Evolutionary conservation across 495 filamentous ascomycete species (phyloP), one percentile per base, ranked within the genome.

Genomic region (Pyrenula massariospora): DNA sequence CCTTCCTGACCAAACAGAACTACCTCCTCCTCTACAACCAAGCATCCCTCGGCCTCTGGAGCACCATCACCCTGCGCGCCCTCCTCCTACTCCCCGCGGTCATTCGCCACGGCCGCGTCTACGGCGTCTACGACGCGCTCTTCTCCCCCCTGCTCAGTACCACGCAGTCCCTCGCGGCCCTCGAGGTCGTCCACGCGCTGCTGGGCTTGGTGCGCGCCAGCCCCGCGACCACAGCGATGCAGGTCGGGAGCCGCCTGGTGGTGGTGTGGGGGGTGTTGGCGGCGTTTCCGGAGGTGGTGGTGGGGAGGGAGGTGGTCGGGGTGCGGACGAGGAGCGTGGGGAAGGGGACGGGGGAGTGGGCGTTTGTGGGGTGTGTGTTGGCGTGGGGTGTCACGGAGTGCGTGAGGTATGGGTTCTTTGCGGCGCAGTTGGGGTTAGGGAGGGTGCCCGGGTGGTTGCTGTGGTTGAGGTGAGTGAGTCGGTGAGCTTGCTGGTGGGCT

Each of bases 301-400:
- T 25, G 48, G 56, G 3, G 61, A 57, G 42, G 10, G 19, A 24
- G 10, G 8, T 52, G 50, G 8, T 52, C 50, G 50, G 50, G 22
- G 19, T 24, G 50, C n/a, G 50, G 19, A 52, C 50, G 8, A 52
- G 19, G 1, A 53, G 56, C n/a, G 54, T 22, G 2, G 59, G 62
- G 1, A 62, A 74, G 57, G n/a, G n/a, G n/a, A 19, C 63, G 1
- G 73, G 73, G 22, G 70, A 74, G 56, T 74, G 63, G 54, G 74
- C 67, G 1, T 77, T 73, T 55, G 53, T 75, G 25, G 74, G 73
- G 1, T 75, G 73, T 60, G 62, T 96, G 50, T 57, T 78, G 24
- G 90, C 91, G 0, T 96, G 92, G 92, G 80, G 78, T 47, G 62
- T 88, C 22, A 95, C 92, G 12, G 92, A 97, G 73, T 82, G 91